Percentiles rank a stretch among this genome's conserved stretches.
phyloP scores from a whole-genome alignment of 2,329 filamentous ascomycete genomes.

The Tolypocladium paradoxum region DNA sequence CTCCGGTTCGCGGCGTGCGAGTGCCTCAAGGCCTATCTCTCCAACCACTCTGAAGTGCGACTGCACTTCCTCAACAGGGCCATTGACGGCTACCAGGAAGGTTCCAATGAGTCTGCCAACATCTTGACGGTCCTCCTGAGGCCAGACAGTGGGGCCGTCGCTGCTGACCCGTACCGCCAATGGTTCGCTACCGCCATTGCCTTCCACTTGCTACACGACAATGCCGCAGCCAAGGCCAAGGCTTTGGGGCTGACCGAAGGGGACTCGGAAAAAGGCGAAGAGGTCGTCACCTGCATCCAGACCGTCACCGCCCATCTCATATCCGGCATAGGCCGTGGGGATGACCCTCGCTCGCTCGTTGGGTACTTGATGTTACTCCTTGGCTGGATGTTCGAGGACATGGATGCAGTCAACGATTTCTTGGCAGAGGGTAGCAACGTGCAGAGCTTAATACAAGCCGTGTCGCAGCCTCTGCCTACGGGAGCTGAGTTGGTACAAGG shows the following conservation, averaged over 20 bases:
- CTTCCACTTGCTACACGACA: slow-evolving; percentile 76
- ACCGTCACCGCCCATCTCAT: slow-evolving; percentile 79
- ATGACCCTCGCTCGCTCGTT: slow-evolving; percentile 69
- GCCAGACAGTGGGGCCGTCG: slow-evolving; percentile 48
- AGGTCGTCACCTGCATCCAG: slow-evolving; percentile 91
- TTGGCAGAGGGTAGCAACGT: slow-evolving; percentile 84
- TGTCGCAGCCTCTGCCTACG: slow-evolving; percentile 45
- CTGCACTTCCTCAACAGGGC: slow-evolving; percentile 79
- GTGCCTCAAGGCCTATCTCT: slow-evolving; percentile 88
- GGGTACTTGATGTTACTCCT: slow-evolving; percentile 85
- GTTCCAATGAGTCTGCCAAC: slow-evolving; percentile 75
- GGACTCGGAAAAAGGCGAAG: slow-evolving; percentile 79
- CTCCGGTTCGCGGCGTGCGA: slow-evolving; percentile 76
- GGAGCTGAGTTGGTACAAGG: slow-evolving; percentile 65
- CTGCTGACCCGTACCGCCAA: slow-evolving; percentile 70
- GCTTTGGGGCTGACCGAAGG: slow-evolving; percentile 81
- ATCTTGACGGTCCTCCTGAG: slow-evolving; percentile 73
- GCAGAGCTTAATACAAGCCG: slow-evolving; percentile 71
- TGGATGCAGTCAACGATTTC: slow-evolving; percentile 86
- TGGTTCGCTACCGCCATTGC: slow-evolving; percentile 87
- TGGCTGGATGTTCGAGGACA: slow-evolving; percentile 86
- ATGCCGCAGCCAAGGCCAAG: slow-evolving; percentile 64
- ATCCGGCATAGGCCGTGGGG: slow-evolving; percentile 60
- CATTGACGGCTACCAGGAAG: slow-evolving; percentile 74
- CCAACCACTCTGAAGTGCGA: slow-evolving; percentile 68